Percentiles rank a stretch among this genome's conserved stretches.
These are phyloP conservation scores for Rhododendron ovatum DNA, from an alignment of 148 eudicot genomes.

Conservation along the genomic window DNA sequence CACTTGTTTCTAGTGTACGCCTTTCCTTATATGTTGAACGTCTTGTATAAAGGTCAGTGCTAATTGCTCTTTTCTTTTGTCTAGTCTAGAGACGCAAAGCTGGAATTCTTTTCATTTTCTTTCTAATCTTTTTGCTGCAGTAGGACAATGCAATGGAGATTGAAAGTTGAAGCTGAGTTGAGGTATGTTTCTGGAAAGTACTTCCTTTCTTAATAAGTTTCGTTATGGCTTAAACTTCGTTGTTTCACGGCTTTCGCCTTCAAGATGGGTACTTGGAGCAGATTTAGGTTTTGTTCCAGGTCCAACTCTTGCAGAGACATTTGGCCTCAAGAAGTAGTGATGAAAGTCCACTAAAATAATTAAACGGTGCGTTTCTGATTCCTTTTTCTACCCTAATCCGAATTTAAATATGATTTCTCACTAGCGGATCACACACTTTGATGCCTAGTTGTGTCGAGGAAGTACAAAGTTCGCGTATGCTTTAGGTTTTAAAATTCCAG, in stretches of 20 bases:
- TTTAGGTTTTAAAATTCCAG: constrained; percentile 20
- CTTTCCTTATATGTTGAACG: neutral
- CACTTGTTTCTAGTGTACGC: neutral
- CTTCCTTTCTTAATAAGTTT: neutral
- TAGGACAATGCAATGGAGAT: neutral
- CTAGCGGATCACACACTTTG: constrained; percentile 18
- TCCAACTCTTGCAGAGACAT: neutral
- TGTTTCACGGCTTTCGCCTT: neutral
- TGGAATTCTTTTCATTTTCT: neutral
- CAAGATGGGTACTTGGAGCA: neutral
- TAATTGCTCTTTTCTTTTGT: neutral
- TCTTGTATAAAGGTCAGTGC: neutral
- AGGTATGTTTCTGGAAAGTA: neutral
- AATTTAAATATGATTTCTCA: neutral
- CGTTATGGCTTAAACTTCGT: neutral
- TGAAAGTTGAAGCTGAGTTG: neutral
- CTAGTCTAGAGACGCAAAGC: neutral
- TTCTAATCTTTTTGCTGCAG: neutral
- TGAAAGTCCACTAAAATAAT: neutral
- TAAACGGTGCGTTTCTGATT: neutral
- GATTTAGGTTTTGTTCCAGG: neutral
- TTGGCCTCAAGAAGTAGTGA: neutral
- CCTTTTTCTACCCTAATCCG: neutral
- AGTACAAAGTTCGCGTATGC: constrained; percentile 23
- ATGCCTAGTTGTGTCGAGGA: constrained; percentile 16